Evolutionary conservation across 305 asterid genomes (phyloP), one percentile per base, ranked within the genome.

Genomic region (Salvia sclarea): DNA sequence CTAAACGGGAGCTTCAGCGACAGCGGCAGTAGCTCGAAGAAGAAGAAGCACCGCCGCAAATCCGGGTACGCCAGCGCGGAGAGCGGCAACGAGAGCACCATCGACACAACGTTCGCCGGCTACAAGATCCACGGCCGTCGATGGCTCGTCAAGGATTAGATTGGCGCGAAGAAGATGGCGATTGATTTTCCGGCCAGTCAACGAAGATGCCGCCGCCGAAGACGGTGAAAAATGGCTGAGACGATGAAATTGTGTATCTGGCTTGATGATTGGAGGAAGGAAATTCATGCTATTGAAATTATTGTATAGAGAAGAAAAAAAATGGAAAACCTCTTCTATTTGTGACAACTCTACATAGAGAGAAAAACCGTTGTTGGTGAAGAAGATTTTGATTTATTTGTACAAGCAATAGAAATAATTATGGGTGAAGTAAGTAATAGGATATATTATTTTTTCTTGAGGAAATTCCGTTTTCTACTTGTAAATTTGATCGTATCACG

Each of bases 21-120:
- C 80, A 85, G 84, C 47, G 84, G 77, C 61, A 74, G 69, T 71
- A 72, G 68, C 66, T 79, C 84, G 0, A 86, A 87, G 75, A 91
- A 86, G 69, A 91, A 87, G 83, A 93, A 80, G 72, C 88, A 88
- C 67, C 87, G 90, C 7, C 78, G 81, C 38, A 89, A 80, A 75
- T 84, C 92, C 2, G 98, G 97, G 20, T 89, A 91, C 50, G 87
- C 91, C 17, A 94, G 98, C 58, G 92, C 92, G 62, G 98, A 94
- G 76, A 94, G 96, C 57, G 97, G 98, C 18, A 89, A 91, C 3
- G 97, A 94, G 72, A 94, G 97, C 72, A 85, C 86, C 71, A 84
- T 78, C 2, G 98, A 89, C 62, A 85, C 67, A 73, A 74, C 80
- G 44, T 86, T 74, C 33, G 88, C 91, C n/a, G 91, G 90, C 8